Evolutionary conservation across 148 eudicot species (phyloP), one percentile per base, ranked within the genome.

Genomic region (Persicaria maculosa): DNA sequence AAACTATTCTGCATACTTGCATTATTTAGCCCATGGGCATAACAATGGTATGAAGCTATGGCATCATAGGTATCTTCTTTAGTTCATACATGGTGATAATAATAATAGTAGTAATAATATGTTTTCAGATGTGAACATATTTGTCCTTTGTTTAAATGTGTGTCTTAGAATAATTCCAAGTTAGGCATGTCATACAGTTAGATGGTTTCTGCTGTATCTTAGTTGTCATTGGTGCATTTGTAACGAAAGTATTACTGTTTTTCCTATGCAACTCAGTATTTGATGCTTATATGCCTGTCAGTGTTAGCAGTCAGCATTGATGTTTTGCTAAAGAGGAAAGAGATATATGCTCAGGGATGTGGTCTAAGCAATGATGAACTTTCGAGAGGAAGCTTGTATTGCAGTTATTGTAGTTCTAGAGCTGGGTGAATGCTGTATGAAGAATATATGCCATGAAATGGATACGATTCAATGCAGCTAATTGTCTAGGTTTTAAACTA

Each of bases 381-480:
- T 58, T 20, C 9, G 52, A 8, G 52, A 48, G 52, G 9, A 48
- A 48, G 52, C 52, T 12, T 48, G 9, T 48, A 8, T 48, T 48
- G 52, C 12, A 48, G 52, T 48, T 48, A 48, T 9, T 10, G 52
- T 8, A 17, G 36, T 58, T 6, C 64, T 58, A 85, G 47, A 68
- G 72, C 4, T 68, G 47, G 50, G 25, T 44, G 72, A 45, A 10
- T 67, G 71, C 71, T 67, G 45, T 67, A 67, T 67, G 47, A 67
- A 67, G 44, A 16, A 64, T 43, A 16, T 67, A 67, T 36, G 46
- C 40, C 40, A 31, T 31, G 40, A 31, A 31, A 31, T 31, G 40
- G 40, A 31, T 31, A 31, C 5, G 17, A 68, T 68, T 68, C 20
- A 68, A 45, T 44, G 22, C 72, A 16, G 50, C 71, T 67, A 67